Percentiles rank a stretch among this genome's conserved stretches.
These are phyloP conservation scores for Fusarium sp. DNA, from an alignment of 2,329 filamentous ascomycete genomes.

Conservation along the genomic window DNA sequence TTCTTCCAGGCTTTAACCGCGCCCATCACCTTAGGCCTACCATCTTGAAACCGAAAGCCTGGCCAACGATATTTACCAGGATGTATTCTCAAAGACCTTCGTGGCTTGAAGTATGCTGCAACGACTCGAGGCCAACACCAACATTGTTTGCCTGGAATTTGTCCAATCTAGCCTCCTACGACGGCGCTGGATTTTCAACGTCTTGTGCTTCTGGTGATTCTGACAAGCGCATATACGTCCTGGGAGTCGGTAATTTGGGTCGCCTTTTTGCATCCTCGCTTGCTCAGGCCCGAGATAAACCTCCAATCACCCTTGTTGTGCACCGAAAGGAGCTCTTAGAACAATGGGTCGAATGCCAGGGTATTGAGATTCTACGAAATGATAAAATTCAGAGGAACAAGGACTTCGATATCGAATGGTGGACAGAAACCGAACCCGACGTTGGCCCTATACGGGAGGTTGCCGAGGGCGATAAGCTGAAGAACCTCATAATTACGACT, in stretches of 20 bases:
- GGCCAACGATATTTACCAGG: conserved; percentile 17
- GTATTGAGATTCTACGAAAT: conserved; percentile 59
- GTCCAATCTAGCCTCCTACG: conserved; percentile 45
- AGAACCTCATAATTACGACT: conserved; percentile 81
- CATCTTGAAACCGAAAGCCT: not conserved
- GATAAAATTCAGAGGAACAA: conserved; percentile 50
- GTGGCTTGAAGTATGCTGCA: conserved; percentile 53
- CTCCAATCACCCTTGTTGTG: conserved; percentile 84
- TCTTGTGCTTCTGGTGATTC: conserved; percentile 20
- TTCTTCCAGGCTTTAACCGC: not conserved
- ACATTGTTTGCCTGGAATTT: conserved; percentile 55
- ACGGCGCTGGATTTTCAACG: not conserved
- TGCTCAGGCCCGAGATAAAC: conserved; percentile 67
- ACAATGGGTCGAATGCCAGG: conserved; percentile 59
- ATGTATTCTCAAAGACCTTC: conserved; percentile 47
- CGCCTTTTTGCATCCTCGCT: conserved; percentile 81
- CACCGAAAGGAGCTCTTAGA: conserved; percentile 67
- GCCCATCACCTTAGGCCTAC: not conserved
- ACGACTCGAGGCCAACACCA: conserved; percentile 45
- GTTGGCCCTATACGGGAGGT: conserved; percentile 57
- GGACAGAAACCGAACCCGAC: conserved; percentile 60
- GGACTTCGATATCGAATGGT: conserved; percentile 66
- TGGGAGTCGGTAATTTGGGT: conserved; percentile 86
- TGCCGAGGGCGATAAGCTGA: conserved; percentile 61
- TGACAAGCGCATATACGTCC: conserved; percentile 74